Conservation (phyloP, 495 filamentous ascomycete species). For the Amphirosellinia nigrospora region DNA sequence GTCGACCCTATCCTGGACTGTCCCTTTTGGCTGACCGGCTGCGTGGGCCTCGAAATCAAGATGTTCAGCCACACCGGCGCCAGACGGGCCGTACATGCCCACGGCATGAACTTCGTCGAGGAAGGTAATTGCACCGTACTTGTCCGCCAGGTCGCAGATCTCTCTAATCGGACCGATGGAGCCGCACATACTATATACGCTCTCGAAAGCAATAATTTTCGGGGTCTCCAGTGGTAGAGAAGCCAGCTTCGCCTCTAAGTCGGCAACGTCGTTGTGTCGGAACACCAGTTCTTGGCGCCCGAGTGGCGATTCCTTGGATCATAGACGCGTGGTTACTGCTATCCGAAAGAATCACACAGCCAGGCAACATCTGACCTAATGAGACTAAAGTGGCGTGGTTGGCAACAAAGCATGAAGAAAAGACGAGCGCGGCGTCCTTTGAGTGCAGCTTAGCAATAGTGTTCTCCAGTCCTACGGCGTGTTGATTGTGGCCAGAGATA, state of each 20-base stretch:
- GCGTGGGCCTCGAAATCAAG: constrained; percentile 1
- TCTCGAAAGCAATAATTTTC: neutral
- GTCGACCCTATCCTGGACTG: neutral
- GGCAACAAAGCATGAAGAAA: neutral
- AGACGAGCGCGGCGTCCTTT: neutral
- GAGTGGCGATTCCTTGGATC: constrained; percentile 1
- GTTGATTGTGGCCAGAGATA: constrained; percentile 1
- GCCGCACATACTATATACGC: constrained; percentile 5
- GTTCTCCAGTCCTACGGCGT: neutral
- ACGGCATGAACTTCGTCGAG: neutral
- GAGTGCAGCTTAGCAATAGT: constrained; percentile 2
- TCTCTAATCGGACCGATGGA: neutral
- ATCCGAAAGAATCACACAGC: neutral
- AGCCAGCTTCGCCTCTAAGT: neutral
- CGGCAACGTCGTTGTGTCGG: neutral
- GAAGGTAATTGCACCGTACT: neutral
- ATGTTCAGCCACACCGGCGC: neutral
- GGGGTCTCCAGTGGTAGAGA: neutral
- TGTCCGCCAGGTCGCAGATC: neutral
- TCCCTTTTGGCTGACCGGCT: neutral
- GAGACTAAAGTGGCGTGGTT: neutral
- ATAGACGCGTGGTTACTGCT: neutral
- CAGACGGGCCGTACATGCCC: neutral
- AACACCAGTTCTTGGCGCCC: constrained; percentile 2
- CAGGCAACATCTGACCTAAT: neutral